Percentiles rank a stretch among this genome's conserved stretches.
Evolutionary conservation across 164 flowering plant genomes (phyloP).

Genomic region (Akebia trifoliata): DNA sequence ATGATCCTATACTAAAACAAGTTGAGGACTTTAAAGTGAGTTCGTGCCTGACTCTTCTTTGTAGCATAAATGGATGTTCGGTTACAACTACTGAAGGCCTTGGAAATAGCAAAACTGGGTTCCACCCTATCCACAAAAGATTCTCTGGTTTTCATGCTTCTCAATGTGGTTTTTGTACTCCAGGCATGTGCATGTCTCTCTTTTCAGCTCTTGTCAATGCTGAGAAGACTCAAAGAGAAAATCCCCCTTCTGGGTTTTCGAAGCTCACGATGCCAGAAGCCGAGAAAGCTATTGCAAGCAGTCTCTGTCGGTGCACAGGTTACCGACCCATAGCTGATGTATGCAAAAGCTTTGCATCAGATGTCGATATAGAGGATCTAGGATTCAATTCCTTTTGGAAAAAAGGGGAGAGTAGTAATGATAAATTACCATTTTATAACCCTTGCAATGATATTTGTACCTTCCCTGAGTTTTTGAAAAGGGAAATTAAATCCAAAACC

Average conservation of each 20-base stretch:
- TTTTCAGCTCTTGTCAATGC: constrained; percentile 72
- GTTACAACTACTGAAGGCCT: constrained; percentile 87
- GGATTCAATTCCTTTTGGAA: constrained; percentile 75
- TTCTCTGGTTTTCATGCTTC: constrained; percentile 89
- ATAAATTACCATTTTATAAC: constrained; percentile 40
- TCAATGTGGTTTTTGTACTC: constrained; percentile 96
- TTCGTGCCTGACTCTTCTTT: constrained; percentile 87
- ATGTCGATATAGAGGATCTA: constrained; percentile 90
- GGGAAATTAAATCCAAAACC: constrained; percentile 27
- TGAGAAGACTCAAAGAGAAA: constrained; percentile 44
- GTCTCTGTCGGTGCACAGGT: constrained; percentile 96
- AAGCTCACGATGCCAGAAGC: constrained; percentile 68
- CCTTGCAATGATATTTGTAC: constrained; percentile 22
- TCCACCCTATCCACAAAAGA: constrained; percentile 79
- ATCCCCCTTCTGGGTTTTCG: constrained; percentile 73
- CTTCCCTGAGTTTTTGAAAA: constrained; percentile 62
- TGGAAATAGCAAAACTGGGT: constrained; percentile 74
- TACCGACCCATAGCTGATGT: constrained; percentile 89
- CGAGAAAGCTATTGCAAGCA: constrained; percentile 68
- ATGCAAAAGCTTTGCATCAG: constrained; percentile 82
- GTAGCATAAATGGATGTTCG: constrained; percentile 72
- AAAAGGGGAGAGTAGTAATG: constrained; percentile 37
- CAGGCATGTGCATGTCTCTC: constrained; percentile 90
- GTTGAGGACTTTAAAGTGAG: constrained; percentile 65
- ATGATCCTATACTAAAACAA: constrained; percentile 44